Conservation (phyloP, 2,329 filamentous ascomycete genomes). For the Ophiostoma sp. region DNA sequence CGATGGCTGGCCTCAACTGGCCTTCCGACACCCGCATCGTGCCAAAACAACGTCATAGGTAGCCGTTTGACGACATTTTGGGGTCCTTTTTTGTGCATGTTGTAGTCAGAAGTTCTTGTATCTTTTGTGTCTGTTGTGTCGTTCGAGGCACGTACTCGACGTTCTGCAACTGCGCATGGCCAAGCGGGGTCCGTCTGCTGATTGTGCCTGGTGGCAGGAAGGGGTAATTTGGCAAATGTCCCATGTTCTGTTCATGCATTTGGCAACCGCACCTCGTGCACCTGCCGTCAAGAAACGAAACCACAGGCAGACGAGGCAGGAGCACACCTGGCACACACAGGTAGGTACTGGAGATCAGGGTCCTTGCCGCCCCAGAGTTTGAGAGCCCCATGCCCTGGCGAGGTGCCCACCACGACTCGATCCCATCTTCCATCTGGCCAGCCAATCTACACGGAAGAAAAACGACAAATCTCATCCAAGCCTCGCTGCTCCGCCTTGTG, state of each 20-base stretch:
- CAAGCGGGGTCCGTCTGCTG: neutral
- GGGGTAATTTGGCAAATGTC: neutral
- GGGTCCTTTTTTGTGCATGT: neutral
- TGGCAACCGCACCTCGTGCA: neutral
- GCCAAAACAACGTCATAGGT: slow-evolving; percentile 15
- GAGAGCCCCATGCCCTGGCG: neutral
- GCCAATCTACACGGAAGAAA: neutral
- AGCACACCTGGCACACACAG: neutral
- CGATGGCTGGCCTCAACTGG: neutral
- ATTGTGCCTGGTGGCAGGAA: neutral
- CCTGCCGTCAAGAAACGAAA: neutral
- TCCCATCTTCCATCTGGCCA: neutral
- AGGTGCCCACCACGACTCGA: neutral
- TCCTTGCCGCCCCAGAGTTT: neutral
- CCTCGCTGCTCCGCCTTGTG: neutral
- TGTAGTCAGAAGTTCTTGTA: neutral
- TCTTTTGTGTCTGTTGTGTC: neutral
- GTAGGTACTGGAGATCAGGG: slow-evolving; percentile 18
- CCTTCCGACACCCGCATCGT: neutral
- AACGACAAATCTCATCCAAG: neutral
- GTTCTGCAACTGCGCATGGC: neutral
- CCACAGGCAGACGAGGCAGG: neutral
- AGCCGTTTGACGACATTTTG: neutral
- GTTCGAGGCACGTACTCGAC: neutral
- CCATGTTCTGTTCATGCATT: neutral